Conservation (phyloP, 192 early-diverging fungal species). For the Entomortierella beljakovae region DNA sequence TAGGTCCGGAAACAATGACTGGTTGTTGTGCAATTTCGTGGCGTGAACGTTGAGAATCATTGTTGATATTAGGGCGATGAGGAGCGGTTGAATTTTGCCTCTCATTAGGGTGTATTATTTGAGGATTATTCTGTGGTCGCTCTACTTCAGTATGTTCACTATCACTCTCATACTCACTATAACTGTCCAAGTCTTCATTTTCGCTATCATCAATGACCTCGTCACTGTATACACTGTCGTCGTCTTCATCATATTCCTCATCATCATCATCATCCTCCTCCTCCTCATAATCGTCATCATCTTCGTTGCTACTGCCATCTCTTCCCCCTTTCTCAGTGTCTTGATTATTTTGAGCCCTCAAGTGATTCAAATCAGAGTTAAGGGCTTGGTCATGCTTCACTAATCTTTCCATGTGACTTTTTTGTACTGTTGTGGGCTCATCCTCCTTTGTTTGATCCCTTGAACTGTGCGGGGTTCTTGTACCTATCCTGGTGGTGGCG, state of each 20-base stretch:
- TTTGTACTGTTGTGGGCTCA: conserved; percentile 6
- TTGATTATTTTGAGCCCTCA: not conserved
- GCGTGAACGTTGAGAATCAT: no score
- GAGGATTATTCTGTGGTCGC: not conserved
- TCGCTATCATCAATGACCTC: conserved; percentile 20
- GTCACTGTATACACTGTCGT: conserved; percentile 7
- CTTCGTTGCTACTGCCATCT: not conserved
- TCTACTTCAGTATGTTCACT: conserved; percentile 8
- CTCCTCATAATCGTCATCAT: conserved; percentile 3
- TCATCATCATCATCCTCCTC: conserved; percentile 9
- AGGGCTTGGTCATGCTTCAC: not conserved
- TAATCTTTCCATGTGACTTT: not conserved
- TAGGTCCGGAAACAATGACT: no score
- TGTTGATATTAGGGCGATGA: not conserved
- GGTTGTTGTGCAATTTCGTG: no score
- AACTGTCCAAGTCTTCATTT: conserved; percentile 21
- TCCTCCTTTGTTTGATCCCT: conserved; percentile 39
- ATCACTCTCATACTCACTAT: conserved; percentile 23
- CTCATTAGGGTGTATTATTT: conserved; percentile 3
- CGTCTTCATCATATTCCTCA: conserved; percentile 14
- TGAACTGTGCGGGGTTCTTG: conserved; percentile 12
- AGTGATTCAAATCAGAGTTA: not conserved
- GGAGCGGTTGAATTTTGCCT: not conserved
- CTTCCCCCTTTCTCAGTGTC: not conserved
- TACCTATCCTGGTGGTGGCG: no score